Conservation (phyloP, 1,284 basidiomycete species). For the Boletus sp. region DNA sequence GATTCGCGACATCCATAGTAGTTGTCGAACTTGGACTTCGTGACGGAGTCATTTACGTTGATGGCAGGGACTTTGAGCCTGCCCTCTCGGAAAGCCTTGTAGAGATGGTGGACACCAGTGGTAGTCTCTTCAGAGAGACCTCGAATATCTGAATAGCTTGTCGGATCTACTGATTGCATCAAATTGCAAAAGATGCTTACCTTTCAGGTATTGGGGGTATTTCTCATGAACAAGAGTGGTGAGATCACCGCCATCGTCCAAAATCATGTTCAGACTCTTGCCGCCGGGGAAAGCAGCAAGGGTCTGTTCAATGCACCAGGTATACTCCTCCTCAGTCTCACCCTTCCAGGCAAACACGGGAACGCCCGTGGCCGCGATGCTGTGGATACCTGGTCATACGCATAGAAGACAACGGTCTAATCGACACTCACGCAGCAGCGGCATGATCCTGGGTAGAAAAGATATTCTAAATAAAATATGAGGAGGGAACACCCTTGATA, state of each 20-base stretch:
- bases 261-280: constrained; percentile 95
- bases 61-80: constrained; percentile 97
- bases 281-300: constrained; percentile 77
- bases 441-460: constrained; percentile 99
- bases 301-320: constrained; percentile 98
- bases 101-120: constrained; percentile 98
- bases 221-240: constrained; percentile 96
- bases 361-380: constrained; percentile 96
- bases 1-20: constrained; percentile 99
- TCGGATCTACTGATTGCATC: constrained; percentile 5
- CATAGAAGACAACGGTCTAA: background rate
- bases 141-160: constrained; percentile 57
- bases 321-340: constrained; percentile 98
- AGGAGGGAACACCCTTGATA: constrained; percentile 5
- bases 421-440: constrained; percentile 79
- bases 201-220: constrained; percentile 82
- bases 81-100: constrained; percentile 95
- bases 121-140: constrained; percentile 99
- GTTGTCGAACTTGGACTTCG: constrained; percentile 98
- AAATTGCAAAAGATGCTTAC: constrained; percentile 36
- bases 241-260: constrained; percentile 98
- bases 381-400: constrained; percentile 27
- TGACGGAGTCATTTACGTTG: constrained; percentile 99
- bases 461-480: constrained; percentile 73
- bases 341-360: constrained; percentile 99